Percentiles rank a stretch among this genome's conserved stretches.
Evolutionary conservation across 306 rosid genomes (phyloP).

Genomic region (Crataegus laevigata): DNA sequence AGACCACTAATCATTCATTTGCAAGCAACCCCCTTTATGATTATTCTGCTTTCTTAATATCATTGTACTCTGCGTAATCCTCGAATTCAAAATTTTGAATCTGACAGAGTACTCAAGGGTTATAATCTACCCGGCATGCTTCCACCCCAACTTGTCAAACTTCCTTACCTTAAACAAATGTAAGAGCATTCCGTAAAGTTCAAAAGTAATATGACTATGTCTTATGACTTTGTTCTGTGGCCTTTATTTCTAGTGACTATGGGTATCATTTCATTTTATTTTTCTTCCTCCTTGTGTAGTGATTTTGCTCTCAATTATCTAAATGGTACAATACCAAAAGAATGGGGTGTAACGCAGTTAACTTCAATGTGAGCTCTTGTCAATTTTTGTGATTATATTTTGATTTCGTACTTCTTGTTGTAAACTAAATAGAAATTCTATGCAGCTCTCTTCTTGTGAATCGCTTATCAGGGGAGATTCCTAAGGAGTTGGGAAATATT

Average conservation of each 20-base stretch:
- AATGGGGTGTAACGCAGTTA: constrained; percentile 56
- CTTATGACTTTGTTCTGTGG: neutral
- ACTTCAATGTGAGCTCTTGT: constrained; percentile 49
- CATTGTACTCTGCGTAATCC: neutral
- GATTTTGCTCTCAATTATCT: constrained; percentile 69
- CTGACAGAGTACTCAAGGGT: constrained; percentile 41
- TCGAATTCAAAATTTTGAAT: neutral
- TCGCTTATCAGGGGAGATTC: constrained; percentile 79
- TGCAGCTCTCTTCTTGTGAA: constrained; percentile 77
- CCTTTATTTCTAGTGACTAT: neutral
- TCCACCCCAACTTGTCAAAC: constrained; percentile 76
- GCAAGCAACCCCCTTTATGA: neutral
- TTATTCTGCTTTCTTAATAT: neutral
- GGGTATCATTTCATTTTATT: neutral
- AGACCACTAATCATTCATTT: neutral
- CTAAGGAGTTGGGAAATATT: constrained; percentile 60
- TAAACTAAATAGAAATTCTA: constrained; percentile 21
- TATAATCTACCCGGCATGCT: constrained; percentile 64
- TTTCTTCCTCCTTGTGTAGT: constrained; percentile 18
- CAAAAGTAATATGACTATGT: neutral
- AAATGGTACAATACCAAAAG: constrained; percentile 64
- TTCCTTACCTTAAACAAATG: constrained; percentile 63
- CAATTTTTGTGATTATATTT: constrained; percentile 5
- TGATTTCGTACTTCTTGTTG: constrained; percentile 11
- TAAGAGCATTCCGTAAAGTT: constrained; percentile 32